Percentiles rank a stretch among this genome's conserved stretches.
phyloP scores from a whole-genome alignment of 257 asterid species.

The Fraxinus americana region DNA sequence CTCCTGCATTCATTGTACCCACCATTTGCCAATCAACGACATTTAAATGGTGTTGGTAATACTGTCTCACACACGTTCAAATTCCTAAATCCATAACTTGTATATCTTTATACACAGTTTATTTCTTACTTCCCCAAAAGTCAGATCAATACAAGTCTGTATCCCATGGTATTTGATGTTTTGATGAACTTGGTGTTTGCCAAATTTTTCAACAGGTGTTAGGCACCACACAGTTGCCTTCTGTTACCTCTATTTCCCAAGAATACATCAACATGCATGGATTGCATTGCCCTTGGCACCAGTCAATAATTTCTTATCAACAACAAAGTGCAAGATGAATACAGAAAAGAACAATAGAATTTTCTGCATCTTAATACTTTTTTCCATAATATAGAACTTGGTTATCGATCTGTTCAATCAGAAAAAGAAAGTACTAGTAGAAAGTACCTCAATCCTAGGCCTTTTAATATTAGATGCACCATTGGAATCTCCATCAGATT shows the following conservation, averaged over 20 bases:
- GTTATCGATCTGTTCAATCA: slow-evolving; percentile 17
- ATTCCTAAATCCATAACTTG: background rate
- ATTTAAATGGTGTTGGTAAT: background rate
- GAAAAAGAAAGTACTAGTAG: slow-evolving; percentile 16
- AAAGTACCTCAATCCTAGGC: slow-evolving; percentile 69
- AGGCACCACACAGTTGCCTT: background rate
- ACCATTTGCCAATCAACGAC: background rate
- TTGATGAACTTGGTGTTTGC: background rate
- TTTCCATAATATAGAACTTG: background rate
- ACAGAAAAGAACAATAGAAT: background rate
- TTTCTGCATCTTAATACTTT: slow-evolving; percentile 1
- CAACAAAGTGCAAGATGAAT: no score
- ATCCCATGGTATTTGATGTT: background rate
- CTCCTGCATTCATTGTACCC: background rate
- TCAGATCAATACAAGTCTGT: background rate
- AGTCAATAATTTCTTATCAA: background rate
- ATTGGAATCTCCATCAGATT: slow-evolving; percentile 89
- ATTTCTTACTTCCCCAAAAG: background rate
- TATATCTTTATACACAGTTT: background rate
- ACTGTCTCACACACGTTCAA: background rate
- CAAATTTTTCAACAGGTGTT: background rate
- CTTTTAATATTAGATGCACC: slow-evolving; percentile 67
- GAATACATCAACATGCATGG: background rate
- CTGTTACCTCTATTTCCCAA: background rate
- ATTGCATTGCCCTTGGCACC: background rate